Conservation (phyloP, 2,329 filamentous ascomycete genomes). For the Aureobasidium sp. region DNA sequence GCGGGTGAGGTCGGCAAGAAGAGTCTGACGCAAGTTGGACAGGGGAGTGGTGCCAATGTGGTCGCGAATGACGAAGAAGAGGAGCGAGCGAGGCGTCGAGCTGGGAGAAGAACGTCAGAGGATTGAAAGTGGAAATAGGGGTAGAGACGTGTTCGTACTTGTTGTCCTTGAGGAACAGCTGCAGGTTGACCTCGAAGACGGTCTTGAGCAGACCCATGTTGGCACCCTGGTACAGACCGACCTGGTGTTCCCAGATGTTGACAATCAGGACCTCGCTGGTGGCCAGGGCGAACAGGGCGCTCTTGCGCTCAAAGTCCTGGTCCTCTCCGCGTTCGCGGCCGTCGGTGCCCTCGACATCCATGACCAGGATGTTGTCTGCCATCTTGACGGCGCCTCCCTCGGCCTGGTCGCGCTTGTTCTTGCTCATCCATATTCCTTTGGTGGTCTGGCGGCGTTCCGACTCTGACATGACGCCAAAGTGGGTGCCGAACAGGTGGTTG, state of each 20-base stretch:
- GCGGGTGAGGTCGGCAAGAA: constrained; percentile 81
- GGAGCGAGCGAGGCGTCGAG: constrained; percentile 76
- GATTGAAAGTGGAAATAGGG: background rate
- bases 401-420: constrained; percentile 63
- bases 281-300: constrained; percentile 89
- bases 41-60: constrained; percentile 89
- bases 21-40: constrained; percentile 77
- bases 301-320: constrained; percentile 98
- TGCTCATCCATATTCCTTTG: constrained; percentile 99
- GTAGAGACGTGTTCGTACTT: constrained; percentile 49
- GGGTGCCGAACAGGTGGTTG: constrained; percentile 89
- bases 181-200: constrained; percentile 96
- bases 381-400: constrained; percentile 51
- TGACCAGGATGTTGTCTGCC: constrained; percentile 97
- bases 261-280: constrained; percentile 97
- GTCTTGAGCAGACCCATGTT: constrained; percentile 99
- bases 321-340: constrained; percentile 93
- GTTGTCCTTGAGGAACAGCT: constrained; percentile 91
- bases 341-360: constrained; percentile 98
- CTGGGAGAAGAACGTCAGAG: constrained; percentile 25
- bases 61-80: constrained; percentile 98
- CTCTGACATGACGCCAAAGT: constrained; percentile 98
- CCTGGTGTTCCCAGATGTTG: constrained; percentile 99
- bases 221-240: constrained; percentile 93
- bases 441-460: constrained; percentile 89